Conservation (phyloP, 2,329 filamentous ascomycete genomes). For the Coniosporium tulheliwenetii region DNA sequence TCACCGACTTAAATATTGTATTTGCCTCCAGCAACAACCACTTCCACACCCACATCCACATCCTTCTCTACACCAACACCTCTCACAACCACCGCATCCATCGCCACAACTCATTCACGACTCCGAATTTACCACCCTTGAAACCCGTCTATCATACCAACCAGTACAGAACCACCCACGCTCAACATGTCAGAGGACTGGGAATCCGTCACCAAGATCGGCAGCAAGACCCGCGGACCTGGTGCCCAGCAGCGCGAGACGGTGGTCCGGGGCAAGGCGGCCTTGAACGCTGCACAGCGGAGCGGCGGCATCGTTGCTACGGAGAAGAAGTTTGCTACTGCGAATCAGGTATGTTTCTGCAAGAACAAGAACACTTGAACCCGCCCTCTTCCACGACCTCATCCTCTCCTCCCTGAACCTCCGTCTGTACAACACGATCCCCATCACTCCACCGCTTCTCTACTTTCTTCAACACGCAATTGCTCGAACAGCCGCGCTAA, state of each 20-base stretch:
- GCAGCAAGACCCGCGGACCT: slow-evolving; percentile 61
- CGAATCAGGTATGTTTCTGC: slow-evolving; percentile 55
- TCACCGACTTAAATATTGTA: no score
- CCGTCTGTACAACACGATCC: neutral
- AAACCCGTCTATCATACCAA: neutral
- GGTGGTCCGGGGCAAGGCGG: slow-evolving; percentile 68
- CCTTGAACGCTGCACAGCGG: slow-evolving; percentile 81
- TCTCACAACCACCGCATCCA: neutral
- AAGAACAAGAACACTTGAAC: neutral
- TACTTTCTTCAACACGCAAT: no score
- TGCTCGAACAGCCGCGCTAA: slow-evolving; percentile 18
- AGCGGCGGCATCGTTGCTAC: slow-evolving; percentile 61
- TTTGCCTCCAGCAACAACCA: neutral
- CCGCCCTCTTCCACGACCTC: neutral
- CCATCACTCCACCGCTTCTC: neutral
- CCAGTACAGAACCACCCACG: neutral
- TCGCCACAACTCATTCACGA: neutral
- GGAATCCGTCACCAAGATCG: slow-evolving; percentile 85
- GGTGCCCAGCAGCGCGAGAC: slow-evolving; percentile 61
- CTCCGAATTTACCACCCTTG: neutral
- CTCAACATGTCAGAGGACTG: slow-evolving; percentile 40
- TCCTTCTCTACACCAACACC: neutral
- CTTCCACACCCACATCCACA: neutral
- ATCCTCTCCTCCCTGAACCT: slow-evolving; percentile 2
- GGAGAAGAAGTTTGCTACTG: slow-evolving; percentile 77